Percentiles rank a stretch among this genome's conserved stretches.
These are phyloP conservation scores for Eremochloa ophiuroides DNA, from an alignment of 176 grass and related monocot genomes.

Conservation along the genomic window DNA sequence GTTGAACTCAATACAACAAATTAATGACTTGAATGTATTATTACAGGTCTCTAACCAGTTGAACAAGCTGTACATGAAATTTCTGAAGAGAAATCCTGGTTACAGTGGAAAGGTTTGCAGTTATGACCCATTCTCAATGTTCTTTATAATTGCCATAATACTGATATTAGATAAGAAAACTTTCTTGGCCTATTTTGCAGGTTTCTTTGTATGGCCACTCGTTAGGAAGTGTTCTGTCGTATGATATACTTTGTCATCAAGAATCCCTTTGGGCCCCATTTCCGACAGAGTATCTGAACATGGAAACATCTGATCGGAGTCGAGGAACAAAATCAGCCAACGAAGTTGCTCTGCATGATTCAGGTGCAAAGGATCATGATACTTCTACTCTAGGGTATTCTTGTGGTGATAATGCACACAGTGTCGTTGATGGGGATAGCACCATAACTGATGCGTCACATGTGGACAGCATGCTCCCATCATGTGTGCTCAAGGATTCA, in stretches of 20 bases:
- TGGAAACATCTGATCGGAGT: slow-evolving; percentile 42
- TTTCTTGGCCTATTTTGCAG: slow-evolving; percentile 27
- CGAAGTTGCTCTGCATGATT: slow-evolving; percentile 9
- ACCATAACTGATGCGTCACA: slow-evolving; percentile 8
- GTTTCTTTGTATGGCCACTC: slow-evolving; percentile 97
- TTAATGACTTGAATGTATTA: slow-evolving; percentile 3
- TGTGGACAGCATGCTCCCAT: neutral
- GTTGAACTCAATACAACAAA: neutral
- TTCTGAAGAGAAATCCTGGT: slow-evolving; percentile 93
- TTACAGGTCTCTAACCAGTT: slow-evolving; percentile 89
- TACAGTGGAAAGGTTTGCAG: slow-evolving; percentile 82
- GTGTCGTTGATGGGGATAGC: slow-evolving; percentile 22
- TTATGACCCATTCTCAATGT: neutral
- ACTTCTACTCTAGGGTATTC: neutral
- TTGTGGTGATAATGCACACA: slow-evolving; percentile 27
- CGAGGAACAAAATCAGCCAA: slow-evolving; percentile 23
- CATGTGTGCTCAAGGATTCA: slow-evolving; percentile 21
- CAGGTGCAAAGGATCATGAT: slow-evolving; percentile 7
- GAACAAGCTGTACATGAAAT: slow-evolving; percentile 85
- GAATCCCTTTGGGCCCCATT: slow-evolving; percentile 53
- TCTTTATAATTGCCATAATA: neutral
- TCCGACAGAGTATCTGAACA: slow-evolving; percentile 50
- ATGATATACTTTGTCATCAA: slow-evolving; percentile 99
- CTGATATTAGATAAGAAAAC: neutral
- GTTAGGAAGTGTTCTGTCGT: slow-evolving; percentile 90